Evolutionary conservation across 345 rosid genomes (phyloP).

Genomic region (Eucalyptus viminalis): DNA sequence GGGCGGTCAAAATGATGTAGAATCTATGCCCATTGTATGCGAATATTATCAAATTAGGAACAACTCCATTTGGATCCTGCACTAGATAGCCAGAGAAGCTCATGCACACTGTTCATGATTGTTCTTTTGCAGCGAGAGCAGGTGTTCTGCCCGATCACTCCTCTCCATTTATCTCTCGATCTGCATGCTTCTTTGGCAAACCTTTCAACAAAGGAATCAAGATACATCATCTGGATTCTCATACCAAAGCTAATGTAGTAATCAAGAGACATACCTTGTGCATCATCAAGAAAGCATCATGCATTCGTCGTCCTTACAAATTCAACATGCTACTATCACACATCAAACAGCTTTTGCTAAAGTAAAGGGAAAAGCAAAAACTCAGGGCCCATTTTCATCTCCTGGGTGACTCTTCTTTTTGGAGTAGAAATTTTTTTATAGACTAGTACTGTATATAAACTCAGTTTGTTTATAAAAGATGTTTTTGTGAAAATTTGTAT

Average conservation of each 20-base stretch:
- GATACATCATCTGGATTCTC: background rate
- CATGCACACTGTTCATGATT: background rate
- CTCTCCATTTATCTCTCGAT: background rate
- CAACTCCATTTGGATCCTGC: rapidly evolving
- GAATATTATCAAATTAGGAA: too few relatives aligned
- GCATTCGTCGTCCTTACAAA: background rate
- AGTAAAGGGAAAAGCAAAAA: background rate
- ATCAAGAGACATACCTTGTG: background rate
- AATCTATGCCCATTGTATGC: too few relatives aligned
- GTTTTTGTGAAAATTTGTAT: too few relatives aligned
- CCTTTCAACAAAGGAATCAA: background rate
- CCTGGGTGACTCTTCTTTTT: too few relatives aligned
- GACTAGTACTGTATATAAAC: too few relatives aligned
- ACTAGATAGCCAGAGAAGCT: background rate
- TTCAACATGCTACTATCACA: background rate
- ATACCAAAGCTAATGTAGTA: background rate
- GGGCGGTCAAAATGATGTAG: background rate
- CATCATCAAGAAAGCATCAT: background rate
- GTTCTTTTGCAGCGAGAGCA: background rate
- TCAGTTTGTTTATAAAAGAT: too few relatives aligned
- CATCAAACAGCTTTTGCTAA: background rate
- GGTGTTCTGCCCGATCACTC: rapidly evolving
- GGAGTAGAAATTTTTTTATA: too few relatives aligned
- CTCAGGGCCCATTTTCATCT: background rate
- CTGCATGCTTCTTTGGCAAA: background rate